These are phyloP conservation scores for Ophiostoma sp. DNA, from an alignment of 2,329 filamentous ascomycete species.

Conservation along the genomic window DNA sequence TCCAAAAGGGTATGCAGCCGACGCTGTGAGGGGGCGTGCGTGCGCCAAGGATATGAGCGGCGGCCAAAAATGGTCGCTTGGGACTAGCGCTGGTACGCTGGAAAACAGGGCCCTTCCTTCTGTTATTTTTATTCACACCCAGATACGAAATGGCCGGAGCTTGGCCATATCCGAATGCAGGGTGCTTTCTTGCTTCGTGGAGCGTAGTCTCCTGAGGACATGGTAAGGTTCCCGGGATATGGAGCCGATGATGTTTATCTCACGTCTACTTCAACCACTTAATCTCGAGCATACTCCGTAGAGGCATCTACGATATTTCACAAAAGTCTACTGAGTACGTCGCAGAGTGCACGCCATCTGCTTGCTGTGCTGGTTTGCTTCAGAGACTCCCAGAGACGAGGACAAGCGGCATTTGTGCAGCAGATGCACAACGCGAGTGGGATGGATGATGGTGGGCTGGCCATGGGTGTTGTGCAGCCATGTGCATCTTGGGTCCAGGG, in stretches of 20 bases:
- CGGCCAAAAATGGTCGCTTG: conserved; percentile 7
- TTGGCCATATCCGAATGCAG: not conserved
- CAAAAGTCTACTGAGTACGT: not conserved
- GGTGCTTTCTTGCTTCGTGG: not conserved
- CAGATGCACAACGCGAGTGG: not conserved
- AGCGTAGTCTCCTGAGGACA: not conserved
- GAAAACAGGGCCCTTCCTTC: not conserved
- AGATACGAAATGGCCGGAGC: not conserved
- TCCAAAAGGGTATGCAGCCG: conserved; percentile 17
- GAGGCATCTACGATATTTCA: not conserved
- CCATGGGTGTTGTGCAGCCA: conserved; percentile 3
- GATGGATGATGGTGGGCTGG: not conserved
- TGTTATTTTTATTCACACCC: not conserved
- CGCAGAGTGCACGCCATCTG: not conserved
- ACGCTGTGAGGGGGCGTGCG: not conserved
- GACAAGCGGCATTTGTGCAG: not conserved
- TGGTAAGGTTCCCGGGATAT: not conserved
- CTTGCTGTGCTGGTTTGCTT: not conserved
- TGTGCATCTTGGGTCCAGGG: not conserved
- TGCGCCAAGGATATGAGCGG: not conserved
- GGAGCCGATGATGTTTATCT: not conserved
- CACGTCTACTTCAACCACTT: not conserved
- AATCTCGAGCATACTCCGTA: not conserved
- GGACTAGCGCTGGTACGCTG: not conserved
- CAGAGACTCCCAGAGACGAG: not conserved